phyloP scores from a whole-genome alignment of 768 basidiomycete genomes.

The Suillus placidus region DNA sequence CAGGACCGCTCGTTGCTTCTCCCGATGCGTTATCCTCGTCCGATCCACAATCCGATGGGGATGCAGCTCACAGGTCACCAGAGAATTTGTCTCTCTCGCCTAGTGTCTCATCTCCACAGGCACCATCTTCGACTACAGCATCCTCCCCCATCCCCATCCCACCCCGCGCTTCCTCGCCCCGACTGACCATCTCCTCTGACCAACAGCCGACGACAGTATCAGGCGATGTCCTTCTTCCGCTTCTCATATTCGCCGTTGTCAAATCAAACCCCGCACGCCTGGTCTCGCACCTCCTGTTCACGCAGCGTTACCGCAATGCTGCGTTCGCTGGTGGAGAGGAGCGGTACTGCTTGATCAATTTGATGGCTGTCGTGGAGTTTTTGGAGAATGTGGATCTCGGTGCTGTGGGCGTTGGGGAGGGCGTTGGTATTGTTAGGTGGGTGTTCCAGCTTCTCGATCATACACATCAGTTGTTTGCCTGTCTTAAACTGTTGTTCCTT shows the following conservation, averaged over 20 bases:
- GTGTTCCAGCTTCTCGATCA: constrained; percentile 12
- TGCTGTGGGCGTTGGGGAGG: constrained; percentile 63
- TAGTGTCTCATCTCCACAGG: constrained; percentile 8
- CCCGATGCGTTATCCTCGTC: constrained; percentile 12
- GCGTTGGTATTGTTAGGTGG: constrained; percentile 61
- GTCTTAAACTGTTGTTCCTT: constrained; percentile 2
- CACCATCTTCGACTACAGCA: background rate
- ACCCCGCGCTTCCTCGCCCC: constrained; percentile 15
- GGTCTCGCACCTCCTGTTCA: constrained; percentile 50
- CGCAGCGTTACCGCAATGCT: constrained; percentile 35
- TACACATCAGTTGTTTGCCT: constrained; percentile 11
- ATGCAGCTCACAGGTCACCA: constrained; percentile 12
- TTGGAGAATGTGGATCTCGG: constrained; percentile 91
- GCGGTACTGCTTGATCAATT: constrained; percentile 90
- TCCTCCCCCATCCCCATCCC: constrained; percentile 2
- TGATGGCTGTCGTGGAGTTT: constrained; percentile 95
- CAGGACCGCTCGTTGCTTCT: constrained; percentile 1
- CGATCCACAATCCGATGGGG: background rate
- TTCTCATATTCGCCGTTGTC: constrained; percentile 94
- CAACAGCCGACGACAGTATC: constrained; percentile 58
- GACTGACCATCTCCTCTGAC: constrained; percentile 16
- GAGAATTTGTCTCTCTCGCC: constrained; percentile 13
- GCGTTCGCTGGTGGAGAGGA: constrained; percentile 70
- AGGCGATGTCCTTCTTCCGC: constrained; percentile 88
- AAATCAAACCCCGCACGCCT: constrained; percentile 88